Evolutionary conservation across 495 filamentous ascomycete species (phyloP), one percentile per base, ranked within the genome.

Genomic region (Aspergillus sparsus): DNA sequence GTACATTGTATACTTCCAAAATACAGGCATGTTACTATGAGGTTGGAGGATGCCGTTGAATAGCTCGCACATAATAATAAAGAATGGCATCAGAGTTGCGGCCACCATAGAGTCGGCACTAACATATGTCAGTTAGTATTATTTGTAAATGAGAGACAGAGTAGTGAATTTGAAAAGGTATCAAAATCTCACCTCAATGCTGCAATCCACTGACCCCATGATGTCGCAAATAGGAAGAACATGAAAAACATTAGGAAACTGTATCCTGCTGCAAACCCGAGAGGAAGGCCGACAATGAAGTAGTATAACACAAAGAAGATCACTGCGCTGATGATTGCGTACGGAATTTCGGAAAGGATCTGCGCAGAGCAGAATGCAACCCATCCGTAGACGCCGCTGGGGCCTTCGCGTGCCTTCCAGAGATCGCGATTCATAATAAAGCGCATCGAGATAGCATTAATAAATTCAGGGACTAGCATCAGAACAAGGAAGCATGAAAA

Each of bases 21-120:
- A 93, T 2, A 62, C 74, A n/a, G 90, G 90, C 74, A 95, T 90
- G 62, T 89, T 85, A 1, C 84, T 79, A 35, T 84, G 84, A 0
- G 89, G 91, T 49, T 91, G 86, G n/a, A 91, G 85, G 53, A 94
- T 89, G 62, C 91, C 92, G 69, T 89, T 93, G 82, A 95, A 92
- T 0, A 76, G 57, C 50, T 74, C 72, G 39, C 71, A 72, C 68
- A 74, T 69, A 39, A 74, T 74, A 44, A 76, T 74, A 71, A 93
- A 80, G 73, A 92, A 89, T 7, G 91, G 90, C 68, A 92, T 91
- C 53, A 88, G 80, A 36, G 90, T 84, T 3, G 86, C 81, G 13
- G 88, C 83, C 54, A 93, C 84, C 88, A 90, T 52, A 75, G 78
- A 51, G 72, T 84, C 18, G 84, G 89, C 6, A 82, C 82, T 79